Evolutionary conservation across 805 yeast genomes (phyloP), one percentile per base, ranked within the genome.

Genomic region (Candida nanaspora): DNA sequence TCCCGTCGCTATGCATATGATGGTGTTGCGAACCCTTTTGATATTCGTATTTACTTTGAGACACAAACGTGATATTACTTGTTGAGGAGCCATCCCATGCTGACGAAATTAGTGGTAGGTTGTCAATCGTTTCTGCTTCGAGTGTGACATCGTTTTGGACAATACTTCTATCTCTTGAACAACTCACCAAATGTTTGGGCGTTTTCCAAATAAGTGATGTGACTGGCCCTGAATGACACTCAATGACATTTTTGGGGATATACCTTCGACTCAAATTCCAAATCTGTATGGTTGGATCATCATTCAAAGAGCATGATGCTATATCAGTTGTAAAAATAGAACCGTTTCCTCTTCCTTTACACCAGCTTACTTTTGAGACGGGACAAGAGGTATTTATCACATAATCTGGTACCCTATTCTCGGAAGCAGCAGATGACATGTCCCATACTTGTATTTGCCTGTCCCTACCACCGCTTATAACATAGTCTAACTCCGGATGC

Each of bases 381-480:
- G 96, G 85, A 14, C 82, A 82, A 8, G 93, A 80, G 1, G 94
- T 78, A 47, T 75, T 72, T 13, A 91, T 72, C 13, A 80, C 80
- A 48, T 74, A 74, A 27, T 86, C 91, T 0, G 97, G 95, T 35
- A 59, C 57, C 35, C 70, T 42, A 44, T 51, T 53, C 18, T 63
- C 71, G 29, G 56, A 63, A 1, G 63, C 49, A 10, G 59, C 55
- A 0, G 66, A 47, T 8, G 64, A 57, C 72, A 78, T 64, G 51
- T 75, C 82, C 91, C 94, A 86, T 3, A 84, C 78, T 45, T 84
- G 86, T 28, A 84, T 68, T 49, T 80, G 81, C 40, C 83, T 82
- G 61, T 93, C 98, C 51, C 97, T 71, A 7, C 98, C 98, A 14
- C 97, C 97, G 18, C 96, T 86, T 5, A 82, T 80, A 18, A 93